Evolutionary conservation across 495 filamentous ascomycete genomes (phyloP), one percentile per base, ranked within the genome.

Genomic region (Xylaria acuta): DNA sequence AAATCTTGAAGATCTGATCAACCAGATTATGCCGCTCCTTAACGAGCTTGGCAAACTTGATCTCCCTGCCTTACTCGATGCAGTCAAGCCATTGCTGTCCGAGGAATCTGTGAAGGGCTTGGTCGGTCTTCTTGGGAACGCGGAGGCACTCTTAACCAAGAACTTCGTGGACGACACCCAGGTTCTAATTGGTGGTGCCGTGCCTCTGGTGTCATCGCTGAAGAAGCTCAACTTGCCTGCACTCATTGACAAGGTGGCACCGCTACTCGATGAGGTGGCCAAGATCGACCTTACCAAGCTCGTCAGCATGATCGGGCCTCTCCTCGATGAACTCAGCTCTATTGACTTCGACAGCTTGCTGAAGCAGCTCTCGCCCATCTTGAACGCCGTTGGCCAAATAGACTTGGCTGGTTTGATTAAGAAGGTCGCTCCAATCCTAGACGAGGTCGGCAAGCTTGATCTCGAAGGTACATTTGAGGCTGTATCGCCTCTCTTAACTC

Each of bases 401-500:
- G 70, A 78, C 83, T 27, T 88, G n/a, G 81, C 83, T 22, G 81
- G 81, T 18, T 83, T 88, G 64, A 75, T 87, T 5, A 71, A 66
- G 20, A 83, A 84, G 56, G 79, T 82, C 27, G 73, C 79, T 41
- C 73, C 79, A 14, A 79, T 87, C 6, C 73, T 87, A 22, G 83
- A 83, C 34, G 76, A 75, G 32, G 77, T 86, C 63, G 82, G 85
- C 65, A 82, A 86, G 75, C 85, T 85, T 9, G 78, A 83, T 53
- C 75, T 82, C 25, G 75, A 56, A 6, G 76, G 75, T n/a, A 67
- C 75, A 11, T 72, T 78, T 22, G 64, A 73, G 4, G 62, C 74
- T 30, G 70, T 79, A 56, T 60, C 70, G 27, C 82, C 77, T 67
- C 80, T 78, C 67, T 75, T 75, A 68, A 77, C 71, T 16, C 69